These are phyloP conservation scores for Verbascum thapsus DNA, from an alignment of 257 asterid genomes.

Conservation along the genomic window DNA sequence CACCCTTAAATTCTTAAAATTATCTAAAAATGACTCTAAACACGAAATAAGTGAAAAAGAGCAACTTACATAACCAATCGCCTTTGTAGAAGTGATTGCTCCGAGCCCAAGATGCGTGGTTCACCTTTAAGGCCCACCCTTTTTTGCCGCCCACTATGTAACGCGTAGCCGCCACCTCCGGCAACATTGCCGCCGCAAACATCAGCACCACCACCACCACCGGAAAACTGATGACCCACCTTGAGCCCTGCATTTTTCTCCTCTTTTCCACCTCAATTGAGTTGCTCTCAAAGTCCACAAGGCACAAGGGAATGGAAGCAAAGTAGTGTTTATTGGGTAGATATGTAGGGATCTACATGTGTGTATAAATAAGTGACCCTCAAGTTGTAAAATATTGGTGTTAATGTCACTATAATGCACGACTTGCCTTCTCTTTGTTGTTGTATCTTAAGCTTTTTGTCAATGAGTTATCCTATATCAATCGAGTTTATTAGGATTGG, in stretches of 20 bases:
- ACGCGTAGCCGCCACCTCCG: conserved; percentile 58
- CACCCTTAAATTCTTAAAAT: no score
- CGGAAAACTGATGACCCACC: conserved; percentile 28
- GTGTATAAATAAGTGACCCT: no score
- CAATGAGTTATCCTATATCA: no score
- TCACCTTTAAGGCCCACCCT: conserved; percentile 54
- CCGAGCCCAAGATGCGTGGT: conserved; percentile 63
- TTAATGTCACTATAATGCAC: no score
- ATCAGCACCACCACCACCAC: conserved; percentile 43
- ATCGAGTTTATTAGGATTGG: no score
- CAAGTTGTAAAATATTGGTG: no score
- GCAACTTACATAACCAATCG: conserved; percentile 74
- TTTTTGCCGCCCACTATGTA: conserved; percentile 46
- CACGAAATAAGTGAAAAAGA: background rate
- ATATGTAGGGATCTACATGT: no score
- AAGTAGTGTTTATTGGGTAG: no score
- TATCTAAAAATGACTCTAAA: background rate
- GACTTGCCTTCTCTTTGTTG: no score
- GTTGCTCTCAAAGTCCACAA: no score
- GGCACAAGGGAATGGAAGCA: conserved; percentile 19
- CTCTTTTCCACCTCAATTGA: background rate
- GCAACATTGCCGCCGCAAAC: conserved; percentile 47
- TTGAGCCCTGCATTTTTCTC: conserved; percentile 31
- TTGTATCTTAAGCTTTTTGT: no score
- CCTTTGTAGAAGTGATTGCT: conserved; percentile 58